Conservation (phyloP, 768 basidiomycete species). For the Boletus coccyginus region DNA sequence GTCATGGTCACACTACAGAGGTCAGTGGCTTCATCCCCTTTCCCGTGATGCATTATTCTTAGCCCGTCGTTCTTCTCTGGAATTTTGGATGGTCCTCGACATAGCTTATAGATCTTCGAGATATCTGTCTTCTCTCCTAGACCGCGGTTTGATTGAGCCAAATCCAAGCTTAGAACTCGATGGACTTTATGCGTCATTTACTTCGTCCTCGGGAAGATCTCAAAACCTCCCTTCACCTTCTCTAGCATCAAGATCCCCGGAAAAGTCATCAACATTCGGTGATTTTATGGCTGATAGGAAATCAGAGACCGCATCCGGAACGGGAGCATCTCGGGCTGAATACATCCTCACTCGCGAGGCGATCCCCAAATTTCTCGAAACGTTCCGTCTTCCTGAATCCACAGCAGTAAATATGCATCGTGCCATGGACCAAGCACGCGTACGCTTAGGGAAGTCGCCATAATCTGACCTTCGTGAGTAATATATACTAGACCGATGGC, state of each 20-base stretch:
- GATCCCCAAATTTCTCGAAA: conserved; percentile 47
- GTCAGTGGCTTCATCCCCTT: conserved; percentile 33
- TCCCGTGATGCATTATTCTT: background rate
- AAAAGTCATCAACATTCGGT: background rate
- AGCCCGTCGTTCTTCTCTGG: background rate
- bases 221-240: conserved; percentile 9
- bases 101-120: conserved; percentile 69
- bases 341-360: conserved; percentile 48
- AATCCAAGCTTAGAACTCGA: conserved; percentile 55
- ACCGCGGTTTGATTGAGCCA: conserved; percentile 54
- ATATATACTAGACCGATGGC: conserved; percentile 2
- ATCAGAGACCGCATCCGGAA: conserved; percentile 1
- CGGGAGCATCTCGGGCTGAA: conserved; percentile 13
- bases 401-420: conserved; percentile 54
- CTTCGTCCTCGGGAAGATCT: conserved; percentile 15
- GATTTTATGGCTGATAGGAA: background rate
- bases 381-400: conserved; percentile 44
- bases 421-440: conserved; percentile 58
- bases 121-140: conserved; percentile 61
- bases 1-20: conserved; percentile 82
- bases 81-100: background rate
- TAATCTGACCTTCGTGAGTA: conserved; percentile 11
- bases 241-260: conserved; percentile 9
- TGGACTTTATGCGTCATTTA: conserved; percentile 44
- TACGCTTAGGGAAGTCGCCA: conserved; percentile 28